phyloP scores from a whole-genome alignment of 1,284 basidiomycete species.

The Pseudozyma sp. region DNA sequence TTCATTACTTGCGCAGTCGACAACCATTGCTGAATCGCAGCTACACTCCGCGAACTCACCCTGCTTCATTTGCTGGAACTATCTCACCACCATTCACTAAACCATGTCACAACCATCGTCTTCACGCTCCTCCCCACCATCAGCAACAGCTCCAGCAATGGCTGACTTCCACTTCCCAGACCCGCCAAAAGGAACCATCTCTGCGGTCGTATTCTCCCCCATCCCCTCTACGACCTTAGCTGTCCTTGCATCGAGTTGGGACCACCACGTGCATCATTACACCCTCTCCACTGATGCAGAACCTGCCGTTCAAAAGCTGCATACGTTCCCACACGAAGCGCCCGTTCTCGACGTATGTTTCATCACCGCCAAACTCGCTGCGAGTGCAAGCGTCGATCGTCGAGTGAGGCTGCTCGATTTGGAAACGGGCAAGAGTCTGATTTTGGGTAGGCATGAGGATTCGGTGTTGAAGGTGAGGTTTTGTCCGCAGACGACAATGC shows the following conservation, averaged over 20 bases:
- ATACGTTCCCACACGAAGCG: slow-evolving; percentile 61
- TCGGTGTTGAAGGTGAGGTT: slow-evolving; percentile 57
- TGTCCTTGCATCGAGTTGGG: slow-evolving; percentile 64
- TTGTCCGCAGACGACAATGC: slow-evolving; percentile 40
- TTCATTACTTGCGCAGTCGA: too few relatives aligned
- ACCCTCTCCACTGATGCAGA: background rate
- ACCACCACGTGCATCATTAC: slow-evolving; percentile 60
- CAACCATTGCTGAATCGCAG: background rate
- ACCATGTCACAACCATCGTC: slow-evolving; percentile 31
- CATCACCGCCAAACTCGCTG: slow-evolving; percentile 53
- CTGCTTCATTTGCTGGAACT: background rate
- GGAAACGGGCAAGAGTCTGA: slow-evolving; percentile 43
- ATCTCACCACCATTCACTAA: background rate
- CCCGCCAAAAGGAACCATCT: slow-evolving; percentile 48
- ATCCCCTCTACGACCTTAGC: background rate
- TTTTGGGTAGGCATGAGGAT: slow-evolving; percentile 63
- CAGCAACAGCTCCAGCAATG: background rate
- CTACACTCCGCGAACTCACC: too few relatives aligned
- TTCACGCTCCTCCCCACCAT: slow-evolving; percentile 23
- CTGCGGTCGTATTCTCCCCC: slow-evolving; percentile 48
- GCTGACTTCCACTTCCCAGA: slow-evolving; percentile 24
- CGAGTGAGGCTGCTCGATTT: slow-evolving; percentile 62
- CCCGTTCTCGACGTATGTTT: slow-evolving; percentile 66
- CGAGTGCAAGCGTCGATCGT: slow-evolving; percentile 60
- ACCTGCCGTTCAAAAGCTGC: slow-evolving; percentile 41